These are phyloP conservation scores for Corynascus novoguineensis DNA, from an alignment of 495 filamentous ascomycete species.

Conservation along the genomic window DNA sequence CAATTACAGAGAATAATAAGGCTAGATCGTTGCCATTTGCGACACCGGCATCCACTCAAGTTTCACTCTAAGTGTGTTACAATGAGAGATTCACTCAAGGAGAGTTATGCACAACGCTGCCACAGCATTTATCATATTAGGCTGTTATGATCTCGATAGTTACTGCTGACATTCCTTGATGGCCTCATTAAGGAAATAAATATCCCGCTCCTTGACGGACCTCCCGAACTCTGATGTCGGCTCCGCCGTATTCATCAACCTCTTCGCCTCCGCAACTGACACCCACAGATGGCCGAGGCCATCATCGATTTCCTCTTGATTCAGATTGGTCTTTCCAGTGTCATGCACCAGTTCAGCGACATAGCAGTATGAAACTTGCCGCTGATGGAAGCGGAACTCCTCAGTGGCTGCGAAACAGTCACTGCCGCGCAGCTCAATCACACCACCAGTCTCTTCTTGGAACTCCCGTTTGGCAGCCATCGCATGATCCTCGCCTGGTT, in stretches of 20 bases:
- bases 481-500: conserved; percentile 20
- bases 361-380: conserved; percentile 28
- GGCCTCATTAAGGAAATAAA: conserved; percentile 9
- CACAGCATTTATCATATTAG: no score
- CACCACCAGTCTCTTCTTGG: conserved; percentile 26
- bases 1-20: no score
- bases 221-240: conserved; percentile 25
- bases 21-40: no score
- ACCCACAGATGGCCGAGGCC: conserved; percentile 23
- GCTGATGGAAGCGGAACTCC: conserved; percentile 24
- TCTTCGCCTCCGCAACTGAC: conserved; percentile 16
- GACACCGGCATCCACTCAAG: no score
- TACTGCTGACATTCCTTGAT: no score
- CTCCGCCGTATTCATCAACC: background rate
- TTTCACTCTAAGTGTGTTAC: no score
- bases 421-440: conserved; percentile 11
- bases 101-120: no score
- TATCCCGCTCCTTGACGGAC: conserved; percentile 26
- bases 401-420: conserved; percentile 19
- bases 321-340: conserved; percentile 17
- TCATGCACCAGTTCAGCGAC: conserved; percentile 18
- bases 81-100: no score
- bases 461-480: conserved; percentile 19
- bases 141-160: no score
- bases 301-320: conserved; percentile 22